Evolutionary conservation across 768 basidiomycete genomes (phyloP), one percentile per base, ranked within the genome.

Genomic region (Pisolithus tinctorius): DNA sequence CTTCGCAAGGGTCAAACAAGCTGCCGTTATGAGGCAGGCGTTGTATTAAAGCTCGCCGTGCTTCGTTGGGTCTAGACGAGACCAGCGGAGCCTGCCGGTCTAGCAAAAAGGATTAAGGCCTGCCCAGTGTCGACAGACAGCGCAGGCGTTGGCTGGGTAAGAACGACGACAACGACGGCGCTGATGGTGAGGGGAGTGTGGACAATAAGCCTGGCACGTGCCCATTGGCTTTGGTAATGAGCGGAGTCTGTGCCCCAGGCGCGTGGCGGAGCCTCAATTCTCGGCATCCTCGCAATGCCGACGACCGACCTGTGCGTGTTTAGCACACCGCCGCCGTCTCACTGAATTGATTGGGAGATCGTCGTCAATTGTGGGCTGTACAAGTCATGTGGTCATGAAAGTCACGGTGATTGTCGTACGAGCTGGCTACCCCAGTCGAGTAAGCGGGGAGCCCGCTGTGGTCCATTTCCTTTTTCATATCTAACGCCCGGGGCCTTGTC

Each of bases 41-140:
- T 51, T 51, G 49, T 39, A 27, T 41, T 30, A 20, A 29, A 23
- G 37, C 36, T 50, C 27, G 46, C 49, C 29, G 58, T 49, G 54
- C 58, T 56, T 51, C 48, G 74, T 73, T 75, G 74, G 69, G 74
- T 81, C 83, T 84, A 87, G 86, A 88, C 84, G 83, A 88, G 86
- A 89, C 87, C 86, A 88, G 87, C 87, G 86, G 86, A 86, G 75
- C 85, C 86, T 88, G 87, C 87, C 88, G 87, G 84, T 86, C 84
- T 86, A 87, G 84, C 73, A 69, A 78, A 75, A 34, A 60, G 63
- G 60, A 42, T 4, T 6, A 47, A 47, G 46, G 31, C 51, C 53
- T 55, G 53, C 57, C 57, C 55, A 29, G 26, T 14, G 17, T 36
- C 20, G 27, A 16, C 16, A 10, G n/a, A 20, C n/a, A 42, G 38